Evolutionary conservation across 306 rosid genomes (phyloP).

Genomic region (Lagenaria siceraria): DNA sequence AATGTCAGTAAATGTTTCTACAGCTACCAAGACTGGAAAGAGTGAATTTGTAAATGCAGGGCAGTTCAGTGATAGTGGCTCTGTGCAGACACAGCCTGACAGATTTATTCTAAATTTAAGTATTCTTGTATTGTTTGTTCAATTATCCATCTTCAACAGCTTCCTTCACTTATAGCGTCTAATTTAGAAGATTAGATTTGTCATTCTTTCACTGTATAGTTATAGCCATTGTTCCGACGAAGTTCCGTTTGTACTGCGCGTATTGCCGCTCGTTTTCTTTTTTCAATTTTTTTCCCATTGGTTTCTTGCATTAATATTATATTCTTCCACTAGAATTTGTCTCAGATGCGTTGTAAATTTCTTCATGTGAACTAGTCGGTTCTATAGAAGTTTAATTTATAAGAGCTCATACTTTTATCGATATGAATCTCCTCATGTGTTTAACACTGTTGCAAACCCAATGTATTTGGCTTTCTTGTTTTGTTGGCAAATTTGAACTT

Average conservation of each 20-base stretch:
- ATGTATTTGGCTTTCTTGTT: neutral
- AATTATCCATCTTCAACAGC: constrained; percentile 22
- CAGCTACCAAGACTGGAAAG: constrained; percentile 43
- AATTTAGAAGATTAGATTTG: neutral
- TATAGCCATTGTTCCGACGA: neutral
- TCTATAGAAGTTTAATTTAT: constrained; percentile 1
- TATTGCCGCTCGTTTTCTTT: neutral
- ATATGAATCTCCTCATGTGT: neutral
- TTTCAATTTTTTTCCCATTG: neutral
- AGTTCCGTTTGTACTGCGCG: neutral
- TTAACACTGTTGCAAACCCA: neutral
- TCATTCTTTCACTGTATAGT: constrained; percentile 2
- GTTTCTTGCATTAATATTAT: neutral
- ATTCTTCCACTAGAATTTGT: neutral
- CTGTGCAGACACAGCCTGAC: constrained; percentile 20
- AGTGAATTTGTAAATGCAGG: constrained; percentile 76
- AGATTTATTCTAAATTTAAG: constrained; percentile 13
- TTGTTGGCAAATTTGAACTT: neutral
- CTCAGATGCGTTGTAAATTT: neutral
- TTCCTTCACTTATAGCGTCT: constrained; percentile 34
- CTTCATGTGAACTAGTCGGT: neutral
- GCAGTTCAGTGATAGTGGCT: constrained; percentile 37
- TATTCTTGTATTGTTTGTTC: constrained; percentile 34
- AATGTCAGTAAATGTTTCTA: constrained; percentile 67
- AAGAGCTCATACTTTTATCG: neutral